phyloP scores from a whole-genome alignment of 78 protist species.

The Anaeramoeba flamelloides region DNA sequence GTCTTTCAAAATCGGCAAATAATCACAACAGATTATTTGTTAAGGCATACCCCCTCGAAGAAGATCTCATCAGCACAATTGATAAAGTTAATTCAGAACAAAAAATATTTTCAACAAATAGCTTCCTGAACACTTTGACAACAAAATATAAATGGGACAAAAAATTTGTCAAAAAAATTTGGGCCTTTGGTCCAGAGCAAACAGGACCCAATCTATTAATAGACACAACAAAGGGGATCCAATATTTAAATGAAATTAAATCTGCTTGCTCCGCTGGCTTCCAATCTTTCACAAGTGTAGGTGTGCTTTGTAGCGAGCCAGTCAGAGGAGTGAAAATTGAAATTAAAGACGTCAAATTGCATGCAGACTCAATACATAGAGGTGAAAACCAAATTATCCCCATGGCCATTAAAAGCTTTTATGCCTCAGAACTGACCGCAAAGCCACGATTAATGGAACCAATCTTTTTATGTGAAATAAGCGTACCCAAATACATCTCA shows the following conservation, averaged over 20 bases:
- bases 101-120: constrained; percentile 50
- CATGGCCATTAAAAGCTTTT: constrained; percentile 63
- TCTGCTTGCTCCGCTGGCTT: constrained; percentile 80
- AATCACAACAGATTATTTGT: constrained; percentile 95
- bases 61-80: constrained; percentile 69
- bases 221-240: constrained; percentile 71
- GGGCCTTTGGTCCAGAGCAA: constrained; percentile 94
- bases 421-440: constrained; percentile 64
- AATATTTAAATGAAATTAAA: constrained; percentile 88
- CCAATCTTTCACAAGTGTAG: constrained; percentile 85
- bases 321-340: constrained; percentile 81
- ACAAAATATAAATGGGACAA: constrained; percentile 70
- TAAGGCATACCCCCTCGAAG: constrained; percentile 68
- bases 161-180: constrained; percentile 70
- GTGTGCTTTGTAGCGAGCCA: constrained; percentile 87
- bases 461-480: constrained; percentile 75
- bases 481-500: constrained; percentile 43
- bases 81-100: constrained; percentile 21
- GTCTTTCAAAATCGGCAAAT: constrained; percentile 97
- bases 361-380: constrained; percentile 96
- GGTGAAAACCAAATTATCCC: constrained; percentile 89
- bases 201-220: constrained; percentile 81
- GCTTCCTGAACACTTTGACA: too few species aligned
- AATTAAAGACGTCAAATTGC: constrained; percentile 78
- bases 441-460: constrained; percentile 83